These are phyloP conservation scores for Eucalyptus pumila DNA, from an alignment of 345 rosid species.

Conservation along the genomic window DNA sequence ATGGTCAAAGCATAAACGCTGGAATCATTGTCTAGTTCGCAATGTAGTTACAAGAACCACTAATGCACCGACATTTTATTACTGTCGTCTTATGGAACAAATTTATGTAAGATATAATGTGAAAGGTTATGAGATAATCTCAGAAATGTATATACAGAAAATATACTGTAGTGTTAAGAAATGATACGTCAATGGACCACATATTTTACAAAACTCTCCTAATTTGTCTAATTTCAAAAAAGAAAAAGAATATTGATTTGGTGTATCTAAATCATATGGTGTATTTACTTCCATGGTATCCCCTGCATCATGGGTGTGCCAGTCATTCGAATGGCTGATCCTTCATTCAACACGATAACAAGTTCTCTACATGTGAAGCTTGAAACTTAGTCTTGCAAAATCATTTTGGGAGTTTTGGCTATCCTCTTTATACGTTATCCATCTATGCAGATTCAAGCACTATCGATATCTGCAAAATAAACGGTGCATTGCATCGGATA, in stretches of 20 bases:
- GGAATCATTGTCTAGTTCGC: background rate
- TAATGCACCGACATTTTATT: background rate
- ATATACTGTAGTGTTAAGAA: background rate
- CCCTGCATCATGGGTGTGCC: too few species aligned
- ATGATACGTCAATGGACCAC: background rate
- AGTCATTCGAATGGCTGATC: too few species aligned
- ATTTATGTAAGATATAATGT: background rate
- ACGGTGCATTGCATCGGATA: background rate
- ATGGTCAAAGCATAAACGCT: background rate
- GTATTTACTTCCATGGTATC: background rate
- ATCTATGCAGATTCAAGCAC: slow-evolving; percentile 11
- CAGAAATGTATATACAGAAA: background rate
- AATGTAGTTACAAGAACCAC: background rate
- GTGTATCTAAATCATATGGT: background rate
- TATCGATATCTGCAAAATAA: slow-evolving; percentile 8
- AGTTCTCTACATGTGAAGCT: background rate
- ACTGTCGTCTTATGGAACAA: background rate
- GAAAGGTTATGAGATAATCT: background rate
- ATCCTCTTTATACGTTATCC: background rate
- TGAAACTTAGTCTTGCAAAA: background rate
- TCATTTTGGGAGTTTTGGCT: background rate
- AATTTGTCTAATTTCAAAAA: background rate
- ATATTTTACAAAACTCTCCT: background rate
- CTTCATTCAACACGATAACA: too few species aligned
- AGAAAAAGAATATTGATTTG: background rate